Evolutionary conservation across 1,139 yeast species (phyloP).

Genomic region (Candida sanyaensis): DNA sequence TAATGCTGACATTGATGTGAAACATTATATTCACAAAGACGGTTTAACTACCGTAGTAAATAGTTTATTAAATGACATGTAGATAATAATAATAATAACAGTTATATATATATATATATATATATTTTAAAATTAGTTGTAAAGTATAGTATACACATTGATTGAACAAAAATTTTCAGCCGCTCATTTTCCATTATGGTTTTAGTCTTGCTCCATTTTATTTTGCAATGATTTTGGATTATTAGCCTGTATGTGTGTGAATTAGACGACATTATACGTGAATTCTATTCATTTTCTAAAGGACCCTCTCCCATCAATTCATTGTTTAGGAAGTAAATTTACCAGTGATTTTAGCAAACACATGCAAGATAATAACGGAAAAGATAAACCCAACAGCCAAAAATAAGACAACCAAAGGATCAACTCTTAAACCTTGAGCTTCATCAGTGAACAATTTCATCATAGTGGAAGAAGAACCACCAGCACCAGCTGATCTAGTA

Average conservation of each 20-base stretch:
- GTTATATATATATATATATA: too few relatives aligned
- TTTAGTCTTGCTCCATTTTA: too few relatives aligned
- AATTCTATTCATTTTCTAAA: background rate
- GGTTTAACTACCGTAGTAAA: slow-evolving; percentile 43
- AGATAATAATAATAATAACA: slow-evolving; percentile 15
- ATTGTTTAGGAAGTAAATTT: slow-evolving; percentile 42
- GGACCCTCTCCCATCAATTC: background rate
- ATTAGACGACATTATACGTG: too few relatives aligned
- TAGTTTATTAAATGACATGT: slow-evolving; percentile 39
- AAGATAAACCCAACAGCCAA: slow-evolving; percentile 95
- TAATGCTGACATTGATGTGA: slow-evolving; percentile 28
- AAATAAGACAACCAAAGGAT: slow-evolving; percentile 93
- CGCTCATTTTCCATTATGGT: too few relatives aligned
- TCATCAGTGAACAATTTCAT: slow-evolving; percentile 96
- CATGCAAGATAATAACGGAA: slow-evolving; percentile 91
- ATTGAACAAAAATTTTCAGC: too few relatives aligned
- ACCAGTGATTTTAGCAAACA: slow-evolving; percentile 86
- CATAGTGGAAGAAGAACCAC: slow-evolving; percentile 93
- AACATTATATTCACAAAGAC: slow-evolving; percentile 55
- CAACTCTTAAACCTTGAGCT: slow-evolving; percentile 95
- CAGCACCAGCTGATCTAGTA: slow-evolving; percentile 95
- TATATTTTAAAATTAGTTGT: too few relatives aligned
- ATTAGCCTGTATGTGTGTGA: too few relatives aligned
- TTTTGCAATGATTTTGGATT: too few relatives aligned
- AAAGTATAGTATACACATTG: too few relatives aligned